Conservation (phyloP, 331 rosid genomes). For the Erythrophleum ivorense region DNA sequence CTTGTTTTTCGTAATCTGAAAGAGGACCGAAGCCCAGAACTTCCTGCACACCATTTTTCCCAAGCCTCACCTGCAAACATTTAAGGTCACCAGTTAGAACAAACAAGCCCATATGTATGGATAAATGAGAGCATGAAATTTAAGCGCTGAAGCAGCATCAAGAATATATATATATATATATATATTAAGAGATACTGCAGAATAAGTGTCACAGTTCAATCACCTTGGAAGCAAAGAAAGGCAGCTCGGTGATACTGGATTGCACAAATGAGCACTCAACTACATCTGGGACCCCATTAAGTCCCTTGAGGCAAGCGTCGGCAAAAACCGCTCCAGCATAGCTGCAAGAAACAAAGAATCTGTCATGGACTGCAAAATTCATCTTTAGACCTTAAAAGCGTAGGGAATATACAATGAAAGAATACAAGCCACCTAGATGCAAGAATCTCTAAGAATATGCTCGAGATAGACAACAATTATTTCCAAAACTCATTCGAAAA, state of each 20-base stretch:
- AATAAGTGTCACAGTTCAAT: slow-evolving; percentile 22
- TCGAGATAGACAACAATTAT: background rate
- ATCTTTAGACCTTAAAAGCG: background rate
- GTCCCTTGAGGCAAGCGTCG: slow-evolving; percentile 98
- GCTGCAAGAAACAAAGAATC: slow-evolving; percentile 52
- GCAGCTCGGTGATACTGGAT: slow-evolving; percentile 84
- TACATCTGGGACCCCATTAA: slow-evolving; percentile 97
- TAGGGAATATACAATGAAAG: background rate
- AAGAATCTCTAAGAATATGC: background rate
- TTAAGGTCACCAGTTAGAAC: background rate
- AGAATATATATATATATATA: slow-evolving; percentile 2
- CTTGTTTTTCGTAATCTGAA: slow-evolving; percentile 81
- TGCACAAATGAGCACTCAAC: slow-evolving; percentile 95
- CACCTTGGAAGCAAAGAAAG: slow-evolving; percentile 99
- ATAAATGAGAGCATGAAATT: background rate
- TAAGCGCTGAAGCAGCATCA: background rate
- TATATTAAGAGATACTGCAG: background rate
- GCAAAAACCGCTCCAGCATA: slow-evolving; percentile 97
- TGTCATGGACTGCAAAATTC: background rate
- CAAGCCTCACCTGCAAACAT: slow-evolving; percentile 78
- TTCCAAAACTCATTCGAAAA: background rate
- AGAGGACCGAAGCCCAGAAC: slow-evolving; percentile 79
- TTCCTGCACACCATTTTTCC: slow-evolving; percentile 92
- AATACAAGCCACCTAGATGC: background rate
- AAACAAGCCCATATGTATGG: background rate